Base-by-base conservation (phyloP, 441 rosid genomes). In the Erodium chrysanthum region DNA sequence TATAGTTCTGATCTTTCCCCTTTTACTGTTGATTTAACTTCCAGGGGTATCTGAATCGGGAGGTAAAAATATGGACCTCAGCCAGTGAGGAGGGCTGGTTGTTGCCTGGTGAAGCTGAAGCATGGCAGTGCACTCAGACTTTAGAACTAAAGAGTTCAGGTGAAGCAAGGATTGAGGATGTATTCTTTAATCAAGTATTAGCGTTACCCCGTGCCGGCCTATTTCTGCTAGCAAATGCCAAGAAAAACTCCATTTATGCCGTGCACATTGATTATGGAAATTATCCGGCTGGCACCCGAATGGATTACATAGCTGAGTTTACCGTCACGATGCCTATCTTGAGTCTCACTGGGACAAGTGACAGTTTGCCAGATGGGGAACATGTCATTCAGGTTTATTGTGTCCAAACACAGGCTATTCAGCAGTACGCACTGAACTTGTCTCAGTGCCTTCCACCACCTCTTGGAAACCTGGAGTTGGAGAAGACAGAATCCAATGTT, bases 171-270 rank as follows among this genome's bases (percentile, higher is more conserved):
- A 74, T 78, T 65, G 88, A 85, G 70, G 89, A 82, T 73, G 88
- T 89, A 44, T 89, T 94, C 79, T 91, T 91, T 68, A 91, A 92
- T 79, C 96, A 88, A 82, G 91, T 87, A 44, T 82, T 87, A 66
- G 90, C 87, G 15, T 78, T 90, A 68, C 78, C 94, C 70, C 87
- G 70, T 69, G 85, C 90, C 46, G 88, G 94, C 69, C 75, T 92
- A 25, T 71, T 88, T 74, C 75, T 94, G 73, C 77, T 94, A 68
- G 97, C 96, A 66, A 94, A 94, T 74, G 97, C 97, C 21, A 89
- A 90, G 83, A 90, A 81, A 82, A 91, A 90, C 74, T 87, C 92
- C 67, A 85, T 94, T 61, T 94, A 94, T 81, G 97, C 85, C 10
- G 86, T 91, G 67, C 92, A 94, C 75, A 65, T 91, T 42, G 94